phyloP scores from a whole-genome alignment of 495 filamentous ascomycete genomes.

The Neurospora sp. region DNA sequence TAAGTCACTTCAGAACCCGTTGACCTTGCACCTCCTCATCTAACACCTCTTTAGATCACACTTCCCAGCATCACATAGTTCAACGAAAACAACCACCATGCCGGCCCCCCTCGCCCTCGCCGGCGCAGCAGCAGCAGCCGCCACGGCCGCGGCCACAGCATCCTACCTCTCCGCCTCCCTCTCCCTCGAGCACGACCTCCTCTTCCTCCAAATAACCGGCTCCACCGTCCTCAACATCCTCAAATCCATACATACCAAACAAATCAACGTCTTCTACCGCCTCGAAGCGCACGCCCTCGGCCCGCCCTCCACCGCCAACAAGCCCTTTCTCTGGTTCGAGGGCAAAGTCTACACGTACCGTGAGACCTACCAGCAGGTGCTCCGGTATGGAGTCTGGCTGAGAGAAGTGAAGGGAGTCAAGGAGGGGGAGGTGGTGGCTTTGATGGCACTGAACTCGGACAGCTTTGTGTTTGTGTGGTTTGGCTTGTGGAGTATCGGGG shows the following conservation, averaged over 20 bases:
- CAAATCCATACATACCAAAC: conserved; percentile 42
- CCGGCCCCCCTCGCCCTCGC: conserved; percentile 37
- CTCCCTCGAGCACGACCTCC: conserved; percentile 55
- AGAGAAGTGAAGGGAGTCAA: conserved; percentile 54
- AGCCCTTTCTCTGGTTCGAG: conserved; percentile 61
- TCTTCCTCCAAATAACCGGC: conserved; percentile 40
- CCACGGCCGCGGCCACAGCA: conserved; percentile 49
- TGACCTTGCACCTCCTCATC: not conserved
- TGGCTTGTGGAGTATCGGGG: conserved; percentile 35
- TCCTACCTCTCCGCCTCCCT: conserved; percentile 76
- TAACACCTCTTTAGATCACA: not conserved
- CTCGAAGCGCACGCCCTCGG: conserved; percentile 59
- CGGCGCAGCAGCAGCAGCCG: conserved; percentile 25
- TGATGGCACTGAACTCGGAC: conserved; percentile 77
- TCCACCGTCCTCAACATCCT: conserved; percentile 28
- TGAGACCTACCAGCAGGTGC: conserved; percentile 57
- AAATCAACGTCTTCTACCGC: conserved; percentile 65
- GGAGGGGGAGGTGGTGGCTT: conserved; percentile 68
- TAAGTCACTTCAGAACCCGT: not conserved
- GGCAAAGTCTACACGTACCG: conserved; percentile 65
- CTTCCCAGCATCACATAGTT: not conserved
- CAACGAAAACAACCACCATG: not conserved
- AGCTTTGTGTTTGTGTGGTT: conserved; percentile 44
- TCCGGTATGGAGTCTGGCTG: conserved; percentile 78
- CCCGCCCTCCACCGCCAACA: conserved; percentile 38